Percentiles rank a stretch among this genome's conserved stretches.
phyloP scores from a whole-genome alignment of 2,329 filamentous ascomycete genomes.

The Volutella citrinella region DNA sequence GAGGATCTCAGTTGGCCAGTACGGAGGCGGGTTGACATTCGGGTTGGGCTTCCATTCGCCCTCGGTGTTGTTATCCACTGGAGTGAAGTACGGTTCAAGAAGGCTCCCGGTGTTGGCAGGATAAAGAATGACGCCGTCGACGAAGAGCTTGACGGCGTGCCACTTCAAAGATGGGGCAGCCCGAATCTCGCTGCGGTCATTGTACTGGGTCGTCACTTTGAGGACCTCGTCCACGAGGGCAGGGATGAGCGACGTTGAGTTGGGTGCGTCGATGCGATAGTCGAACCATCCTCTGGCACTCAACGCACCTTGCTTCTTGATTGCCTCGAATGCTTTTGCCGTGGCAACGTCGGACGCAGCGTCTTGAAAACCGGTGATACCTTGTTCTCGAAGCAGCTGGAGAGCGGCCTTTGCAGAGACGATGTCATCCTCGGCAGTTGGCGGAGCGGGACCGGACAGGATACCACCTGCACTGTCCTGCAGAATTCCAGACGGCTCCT shows the following conservation, averaged over 20 bases:
- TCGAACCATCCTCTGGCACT: conserved; percentile 25
- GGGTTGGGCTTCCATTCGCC: conserved; percentile 18
- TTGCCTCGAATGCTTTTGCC: conserved; percentile 14
- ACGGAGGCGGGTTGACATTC: conserved; percentile 17
- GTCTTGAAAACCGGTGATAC: conserved; percentile 26
- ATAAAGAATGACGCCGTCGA: conserved; percentile 27
- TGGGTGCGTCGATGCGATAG: conserved; percentile 23
- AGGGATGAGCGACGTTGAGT: conserved; percentile 6
- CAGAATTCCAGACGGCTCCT: conserved; percentile 23
- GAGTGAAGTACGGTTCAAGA: conserved; percentile 23
- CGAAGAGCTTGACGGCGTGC: conserved; percentile 26
- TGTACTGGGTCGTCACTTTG: conserved; percentile 4
- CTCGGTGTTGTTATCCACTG: conserved; percentile 10
- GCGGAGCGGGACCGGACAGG: conserved; percentile 16
- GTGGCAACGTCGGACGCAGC: conserved; percentile 14
- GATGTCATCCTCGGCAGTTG: conserved; percentile 17
- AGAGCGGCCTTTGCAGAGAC: conserved; percentile 21
- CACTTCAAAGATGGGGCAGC: conserved; percentile 23
- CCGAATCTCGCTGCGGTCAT: conserved; percentile 12
- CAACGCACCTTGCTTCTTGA: conserved; percentile 19
- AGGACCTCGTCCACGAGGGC: conserved; percentile 13
- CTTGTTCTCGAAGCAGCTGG: conserved; percentile 23
- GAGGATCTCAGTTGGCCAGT: conserved; percentile 11
- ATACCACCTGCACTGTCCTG: conserved; percentile 19
- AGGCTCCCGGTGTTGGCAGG: conserved; percentile 26